Evolutionary conservation across 495 filamentous ascomycete species (phyloP).

Genomic region (Pyronema domesticum): DNA sequence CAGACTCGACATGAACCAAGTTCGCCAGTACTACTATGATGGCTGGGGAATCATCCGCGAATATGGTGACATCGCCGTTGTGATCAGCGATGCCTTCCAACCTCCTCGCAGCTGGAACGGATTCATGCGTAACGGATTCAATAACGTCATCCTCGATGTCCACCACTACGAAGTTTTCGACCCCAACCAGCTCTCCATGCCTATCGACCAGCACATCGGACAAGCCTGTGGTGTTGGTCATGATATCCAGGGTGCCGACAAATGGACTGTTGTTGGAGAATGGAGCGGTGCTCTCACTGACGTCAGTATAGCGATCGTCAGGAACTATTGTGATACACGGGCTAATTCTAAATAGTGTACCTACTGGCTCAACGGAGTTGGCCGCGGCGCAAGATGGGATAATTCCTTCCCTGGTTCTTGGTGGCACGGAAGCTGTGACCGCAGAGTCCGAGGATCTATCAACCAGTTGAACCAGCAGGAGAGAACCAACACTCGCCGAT

Average conservation of each 20-base stretch:
- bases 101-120: constrained; percentile 51
- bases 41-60: constrained; percentile 40
- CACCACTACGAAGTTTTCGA: constrained; percentile 57
- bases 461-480: constrained; percentile 12
- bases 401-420: constrained; percentile 35
- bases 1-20: constrained; percentile 32
- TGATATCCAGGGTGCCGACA: constrained; percentile 40
- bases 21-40: constrained; percentile 49
- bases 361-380: constrained; percentile 50
- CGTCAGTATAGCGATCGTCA: constrained; percentile 7
- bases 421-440: constrained; percentile 39
- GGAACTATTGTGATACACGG: background rate
- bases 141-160: constrained; percentile 49
- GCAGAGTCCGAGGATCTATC: constrained; percentile 10
- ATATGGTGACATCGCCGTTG: constrained; percentile 36
- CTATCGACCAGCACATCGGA: constrained; percentile 32
- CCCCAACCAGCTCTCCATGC: constrained; percentile 34
- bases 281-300: constrained; percentile 32
- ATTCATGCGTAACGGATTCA: constrained; percentile 41
- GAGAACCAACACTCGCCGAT: constrained; percentile 14
- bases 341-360: constrained; percentile 51
- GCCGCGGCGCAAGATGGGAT: constrained; percentile 52
- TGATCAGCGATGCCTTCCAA: constrained; percentile 53
- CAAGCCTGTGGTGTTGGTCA: constrained; percentile 34
- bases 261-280: constrained; percentile 51